Evolutionary conservation across 2,329 filamentous ascomycete genomes (phyloP).

Genomic region (Fusarium virguliforme): DNA sequence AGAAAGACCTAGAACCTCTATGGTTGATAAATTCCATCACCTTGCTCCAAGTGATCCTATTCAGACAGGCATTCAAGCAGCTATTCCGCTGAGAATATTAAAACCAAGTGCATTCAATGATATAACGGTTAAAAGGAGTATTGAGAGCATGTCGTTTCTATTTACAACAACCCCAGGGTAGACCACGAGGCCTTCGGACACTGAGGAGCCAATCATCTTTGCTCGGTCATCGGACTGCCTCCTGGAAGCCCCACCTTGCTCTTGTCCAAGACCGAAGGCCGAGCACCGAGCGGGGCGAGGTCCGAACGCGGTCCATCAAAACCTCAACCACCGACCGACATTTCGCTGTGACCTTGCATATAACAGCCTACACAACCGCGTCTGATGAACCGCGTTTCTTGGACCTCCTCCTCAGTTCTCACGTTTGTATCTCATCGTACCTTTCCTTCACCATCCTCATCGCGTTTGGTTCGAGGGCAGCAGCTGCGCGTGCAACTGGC

Average conservation of each 20-base stretch:
- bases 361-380: background rate
- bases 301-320: background rate
- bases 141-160: too few species aligned
- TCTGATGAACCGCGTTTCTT: background rate
- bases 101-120: too few species aligned
- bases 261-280: constrained; percentile 10
- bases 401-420: background rate
- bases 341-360: background rate
- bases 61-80: too few species aligned
- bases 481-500: background rate
- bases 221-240: background rate
- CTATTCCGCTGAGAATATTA: too few species aligned
- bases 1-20: too few species aligned
- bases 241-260: background rate
- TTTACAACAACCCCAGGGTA: too few species aligned
- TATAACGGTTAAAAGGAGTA: too few species aligned
- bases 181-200: too few species aligned
- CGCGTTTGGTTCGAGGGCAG: background rate
- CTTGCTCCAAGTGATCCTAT: too few species aligned
- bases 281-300: constrained; percentile 11
- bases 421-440: background rate
- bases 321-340: background rate
- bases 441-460: background rate
- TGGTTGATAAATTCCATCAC: too few species aligned
- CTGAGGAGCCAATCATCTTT: too few species aligned